Evolutionary conservation across 1,284 basidiomycete genomes (phyloP), one percentile per base, ranked within the genome.

Genomic region (Malassezia psittaci): DNA sequence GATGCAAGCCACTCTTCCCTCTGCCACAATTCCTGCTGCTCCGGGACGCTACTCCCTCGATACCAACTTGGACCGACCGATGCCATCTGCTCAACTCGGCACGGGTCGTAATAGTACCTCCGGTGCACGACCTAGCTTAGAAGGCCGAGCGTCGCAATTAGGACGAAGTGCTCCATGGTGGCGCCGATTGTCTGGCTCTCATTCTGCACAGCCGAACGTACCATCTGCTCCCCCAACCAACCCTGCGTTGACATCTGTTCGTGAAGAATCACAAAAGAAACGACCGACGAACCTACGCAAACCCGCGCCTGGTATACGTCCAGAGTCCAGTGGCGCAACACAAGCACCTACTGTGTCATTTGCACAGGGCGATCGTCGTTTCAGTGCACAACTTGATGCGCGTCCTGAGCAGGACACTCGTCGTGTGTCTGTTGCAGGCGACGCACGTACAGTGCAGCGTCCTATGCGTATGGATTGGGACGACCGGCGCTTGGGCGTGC

Each of bases 401-500:
- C 51, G 43, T 15, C 34, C 16, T 24, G 47, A 34, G 15, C 15
- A 33, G n/a, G 38, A 52, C 15, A 11, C 2, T 15, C 51, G 51
- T 13, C 40, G 51, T 29, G 16, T 48, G 15, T 48, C 47, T 19
- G 13, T 48, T n/a, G 47, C 47, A n/a, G 47, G 47, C 35, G 36
- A 48, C 18, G 36, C 47, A 12, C 36, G 36, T 24, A 39, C 35
- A 15, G 47, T 33, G 21, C 16, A n/a, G 15, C 45, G 45, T 4
- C 33, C 33, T 19, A 6, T n/a, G 33, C 37, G 34, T 32, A 7
- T 33, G 6, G 35, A 21, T 12, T 24, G 24, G n/a, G 47, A 48
- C 36, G 47, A 48, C 36, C 47, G 47, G 15, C 54, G 58, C 5
- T 78, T 96, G 50, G 83, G 88, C 13, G 82, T 87, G 40, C 93